A percentile compares a stretch with the other conserved stretches of the same genome.
Evolutionary conservation across 2,329 filamentous ascomycete species (phyloP).

Genomic region (Pyricularia sp.): DNA sequence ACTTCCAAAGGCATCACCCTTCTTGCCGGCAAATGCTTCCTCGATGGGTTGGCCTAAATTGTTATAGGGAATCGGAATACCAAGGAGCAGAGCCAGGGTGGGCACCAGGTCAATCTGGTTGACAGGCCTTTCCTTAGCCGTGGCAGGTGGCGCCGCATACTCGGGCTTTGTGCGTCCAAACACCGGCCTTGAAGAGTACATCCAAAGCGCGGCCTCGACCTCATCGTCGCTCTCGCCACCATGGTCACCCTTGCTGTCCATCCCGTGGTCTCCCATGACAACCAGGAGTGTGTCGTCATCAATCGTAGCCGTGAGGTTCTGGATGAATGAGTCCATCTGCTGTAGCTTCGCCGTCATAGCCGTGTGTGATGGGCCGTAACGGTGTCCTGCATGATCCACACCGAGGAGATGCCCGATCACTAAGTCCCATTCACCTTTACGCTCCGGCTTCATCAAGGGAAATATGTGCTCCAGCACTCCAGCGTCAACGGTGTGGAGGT

Average conservation of each 20-base stretch:
- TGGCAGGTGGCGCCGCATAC: constrained; percentile 44
- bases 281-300: constrained; percentile 84
- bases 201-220: constrained; percentile 90
- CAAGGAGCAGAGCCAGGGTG: constrained; percentile 77
- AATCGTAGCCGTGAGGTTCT: constrained; percentile 58
- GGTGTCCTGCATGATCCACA: constrained; percentile 93
- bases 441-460: constrained; percentile 61
- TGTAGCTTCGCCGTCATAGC: constrained; percentile 86
- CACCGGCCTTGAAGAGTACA: constrained; percentile 83
- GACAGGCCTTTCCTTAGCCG: constrained; percentile 66
- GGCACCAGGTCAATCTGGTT: constrained; percentile 94
- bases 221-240: constrained; percentile 98
- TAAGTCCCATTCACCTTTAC: constrained; percentile 76
- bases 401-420: constrained; percentile 89
- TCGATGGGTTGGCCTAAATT: constrained; percentile 89
- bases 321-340: constrained; percentile 81
- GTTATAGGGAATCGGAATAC: constrained; percentile 91
- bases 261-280: constrained; percentile 98
- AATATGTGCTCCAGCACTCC: constrained; percentile 88
- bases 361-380: constrained; percentile 86
- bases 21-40: constrained; percentile 73
- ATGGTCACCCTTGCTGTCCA: constrained; percentile 95
- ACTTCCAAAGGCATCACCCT: constrained; percentile 64
- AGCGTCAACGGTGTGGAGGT: constrained; percentile 92
- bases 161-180: constrained; percentile 70